These are phyloP conservation scores for Arxiozyma heterogenica DNA, from an alignment of 1,139 yeast genomes.

Conservation along the genomic window DNA sequence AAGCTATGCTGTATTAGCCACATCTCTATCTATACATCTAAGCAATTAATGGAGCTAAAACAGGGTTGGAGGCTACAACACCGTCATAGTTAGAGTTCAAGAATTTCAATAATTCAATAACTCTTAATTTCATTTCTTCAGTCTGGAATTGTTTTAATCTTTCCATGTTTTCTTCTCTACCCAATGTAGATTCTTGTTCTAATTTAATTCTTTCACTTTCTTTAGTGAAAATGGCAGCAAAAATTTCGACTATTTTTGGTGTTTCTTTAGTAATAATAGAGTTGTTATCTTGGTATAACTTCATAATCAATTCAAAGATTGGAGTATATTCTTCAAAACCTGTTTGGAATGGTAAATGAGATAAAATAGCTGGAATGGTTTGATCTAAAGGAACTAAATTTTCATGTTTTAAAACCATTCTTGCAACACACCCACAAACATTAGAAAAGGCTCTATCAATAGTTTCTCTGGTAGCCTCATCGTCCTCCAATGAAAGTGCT, in stretches of 20 bases:
- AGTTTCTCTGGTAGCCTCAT: constrained; percentile 72
- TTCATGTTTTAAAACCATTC: constrained; percentile 73
- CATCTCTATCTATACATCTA: constrained; percentile 3
- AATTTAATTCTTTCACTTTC: constrained; percentile 64
- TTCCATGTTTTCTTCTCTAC: constrained; percentile 74
- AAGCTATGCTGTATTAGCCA: background rate
- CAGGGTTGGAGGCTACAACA: constrained; percentile 46
- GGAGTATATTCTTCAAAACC: constrained; percentile 93
- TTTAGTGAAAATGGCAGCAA: constrained; percentile 62
- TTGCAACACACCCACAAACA: constrained; percentile 95
- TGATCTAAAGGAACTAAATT: constrained; percentile 70
- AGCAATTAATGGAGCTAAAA: constrained; percentile 44
- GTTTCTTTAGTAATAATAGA: constrained; percentile 49
- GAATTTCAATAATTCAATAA: constrained; percentile 62
- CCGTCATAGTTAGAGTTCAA: constrained; percentile 59
- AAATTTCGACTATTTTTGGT: constrained; percentile 55
- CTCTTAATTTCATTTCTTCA: constrained; percentile 54
- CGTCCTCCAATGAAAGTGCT: constrained; percentile 48
- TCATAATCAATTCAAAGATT: constrained; percentile 67
- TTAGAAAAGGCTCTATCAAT: constrained; percentile 83
- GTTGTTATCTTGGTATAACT: constrained; percentile 58
- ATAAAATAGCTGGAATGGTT: constrained; percentile 66
- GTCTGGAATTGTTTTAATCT: constrained; percentile 69
- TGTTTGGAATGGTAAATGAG: constrained; percentile 76
- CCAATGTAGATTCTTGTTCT: constrained; percentile 64